Evolutionary conservation across 352 stramenopile genomes (phyloP).

Genomic region (Phytophthora constricta): DNA sequence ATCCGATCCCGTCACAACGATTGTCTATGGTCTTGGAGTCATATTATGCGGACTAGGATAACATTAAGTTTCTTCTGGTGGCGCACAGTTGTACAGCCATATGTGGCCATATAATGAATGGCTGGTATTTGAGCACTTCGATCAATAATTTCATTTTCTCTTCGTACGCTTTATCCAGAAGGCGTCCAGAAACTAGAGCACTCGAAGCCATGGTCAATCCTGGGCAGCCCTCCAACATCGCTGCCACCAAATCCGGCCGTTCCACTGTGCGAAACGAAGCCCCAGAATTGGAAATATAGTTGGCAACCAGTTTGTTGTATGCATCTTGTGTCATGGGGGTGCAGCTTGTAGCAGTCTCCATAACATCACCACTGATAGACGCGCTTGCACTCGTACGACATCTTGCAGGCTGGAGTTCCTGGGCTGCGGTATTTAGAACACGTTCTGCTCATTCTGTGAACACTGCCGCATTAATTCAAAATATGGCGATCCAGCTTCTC

Average conservation of each 20-base stretch:
- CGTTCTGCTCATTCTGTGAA: not conserved
- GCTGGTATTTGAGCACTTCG: too few relatives aligned
- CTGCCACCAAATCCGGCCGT: not conserved
- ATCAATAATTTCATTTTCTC: too few relatives aligned
- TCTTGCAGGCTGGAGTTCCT: not conserved
- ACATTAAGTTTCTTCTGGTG: too few relatives aligned
- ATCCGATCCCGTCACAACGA: too few relatives aligned
- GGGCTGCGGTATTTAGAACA: not conserved
- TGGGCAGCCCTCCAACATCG: not conserved
- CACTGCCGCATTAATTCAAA: constrained; percentile 15
- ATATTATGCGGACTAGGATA: too few relatives aligned
- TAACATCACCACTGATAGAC: not conserved
- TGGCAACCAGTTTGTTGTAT: constrained; percentile 2
- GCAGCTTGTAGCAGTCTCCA: not conserved
- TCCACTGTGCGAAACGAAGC: constrained; percentile 1
- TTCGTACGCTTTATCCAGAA: not conserved
- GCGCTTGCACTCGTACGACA: not conserved
- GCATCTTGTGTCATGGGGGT: not conserved
- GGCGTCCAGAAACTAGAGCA: not conserved
- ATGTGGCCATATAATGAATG: too few relatives aligned
- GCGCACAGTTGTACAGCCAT: too few relatives aligned
- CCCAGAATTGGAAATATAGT: not conserved
- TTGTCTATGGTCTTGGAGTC: too few relatives aligned
- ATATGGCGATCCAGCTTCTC: constrained; percentile 17
- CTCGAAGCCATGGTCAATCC: not conserved